Evolutionary conservation across 2,329 filamentous ascomycete genomes (phyloP).

Genomic region (Cladobotryum mycophilum): DNA sequence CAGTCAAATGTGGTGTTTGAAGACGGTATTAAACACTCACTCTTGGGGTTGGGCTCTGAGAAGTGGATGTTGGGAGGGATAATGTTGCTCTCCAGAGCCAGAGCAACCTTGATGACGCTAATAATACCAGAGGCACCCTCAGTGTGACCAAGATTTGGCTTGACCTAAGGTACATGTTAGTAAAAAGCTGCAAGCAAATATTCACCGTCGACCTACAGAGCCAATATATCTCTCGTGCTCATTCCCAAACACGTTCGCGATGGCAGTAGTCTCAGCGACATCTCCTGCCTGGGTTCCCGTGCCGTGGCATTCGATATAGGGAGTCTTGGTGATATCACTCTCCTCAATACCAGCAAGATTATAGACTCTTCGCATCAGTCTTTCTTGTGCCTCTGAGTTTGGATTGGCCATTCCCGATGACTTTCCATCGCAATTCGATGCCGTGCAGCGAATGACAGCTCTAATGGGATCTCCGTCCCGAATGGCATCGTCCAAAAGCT

Average conservation of each 20-base stretch:
- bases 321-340: background rate
- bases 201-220: slow-evolving; percentile 12
- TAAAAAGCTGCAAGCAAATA: no score
- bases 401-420: slow-evolving; percentile 14
- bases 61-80: background rate
- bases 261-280: slow-evolving; percentile 31
- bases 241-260: slow-evolving; percentile 25
- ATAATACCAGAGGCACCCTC: slow-evolving; percentile 19
- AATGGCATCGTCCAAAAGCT: slow-evolving; percentile 38
- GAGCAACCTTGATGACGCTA: slow-evolving; percentile 21
- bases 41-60: background rate
- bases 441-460: slow-evolving; percentile 28
- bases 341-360: background rate
- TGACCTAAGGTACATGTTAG: background rate
- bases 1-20: background rate
- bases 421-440: slow-evolving; percentile 31
- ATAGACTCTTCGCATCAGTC: background rate
- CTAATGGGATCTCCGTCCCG: slow-evolving; percentile 35
- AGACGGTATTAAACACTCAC: background rate
- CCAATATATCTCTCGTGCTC: slow-evolving; percentile 20
- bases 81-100: slow-evolving; percentile 2
- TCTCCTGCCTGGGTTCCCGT: slow-evolving; percentile 40
- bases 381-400: background rate
- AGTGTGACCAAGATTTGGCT: slow-evolving; percentile 21
- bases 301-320: slow-evolving; percentile 33